These are phyloP conservation scores for Exophiala spinifera DNA, from an alignment of 2,329 filamentous ascomycete genomes.

Conservation along the genomic window DNA sequence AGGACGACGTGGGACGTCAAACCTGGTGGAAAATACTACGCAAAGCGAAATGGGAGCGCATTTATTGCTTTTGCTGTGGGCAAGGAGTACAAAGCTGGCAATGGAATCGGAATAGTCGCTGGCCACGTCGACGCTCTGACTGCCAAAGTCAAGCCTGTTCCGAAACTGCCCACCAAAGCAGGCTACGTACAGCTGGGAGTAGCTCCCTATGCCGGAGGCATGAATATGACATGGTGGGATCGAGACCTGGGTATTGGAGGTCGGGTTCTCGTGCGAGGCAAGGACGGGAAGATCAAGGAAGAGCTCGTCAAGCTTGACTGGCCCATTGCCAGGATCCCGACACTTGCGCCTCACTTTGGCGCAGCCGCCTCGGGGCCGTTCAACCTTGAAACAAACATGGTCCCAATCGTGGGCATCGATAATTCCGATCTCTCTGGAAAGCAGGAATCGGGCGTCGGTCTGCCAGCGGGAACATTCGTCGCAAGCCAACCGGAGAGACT, in stretches of 20 bases:
- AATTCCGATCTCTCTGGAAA: conserved; percentile 55
- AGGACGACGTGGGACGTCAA: conserved; percentile 79
- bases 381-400: conserved; percentile 90
- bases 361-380: conserved; percentile 62
- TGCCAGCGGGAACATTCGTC: conserved; percentile 64
- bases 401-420: conserved; percentile 88
- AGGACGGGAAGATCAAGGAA: conserved; percentile 70
- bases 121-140: conserved; percentile 93
- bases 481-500: conserved; percentile 81
- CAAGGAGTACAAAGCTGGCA: conserved; percentile 74
- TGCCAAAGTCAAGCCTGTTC: conserved; percentile 85
- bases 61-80: conserved; percentile 84
- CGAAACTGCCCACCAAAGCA: conserved; percentile 75
- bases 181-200: conserved; percentile 88
- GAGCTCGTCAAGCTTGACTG: conserved; percentile 88
- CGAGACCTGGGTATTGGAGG: conserved; percentile 89
- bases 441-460: conserved; percentile 27
- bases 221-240: conserved; percentile 96
- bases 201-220: conserved; percentile 83
- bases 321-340: conserved; percentile 90
- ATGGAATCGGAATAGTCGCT: conserved; percentile 82
- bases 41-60: conserved; percentile 79
- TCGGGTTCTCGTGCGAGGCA: conserved; percentile 71
- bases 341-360: conserved; percentile 91
- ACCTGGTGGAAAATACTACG: conserved; percentile 83